These are phyloP conservation scores for Phialocephala subalpina DNA, from an alignment of 2,329 filamentous ascomycete genomes.

Conservation along the genomic window DNA sequence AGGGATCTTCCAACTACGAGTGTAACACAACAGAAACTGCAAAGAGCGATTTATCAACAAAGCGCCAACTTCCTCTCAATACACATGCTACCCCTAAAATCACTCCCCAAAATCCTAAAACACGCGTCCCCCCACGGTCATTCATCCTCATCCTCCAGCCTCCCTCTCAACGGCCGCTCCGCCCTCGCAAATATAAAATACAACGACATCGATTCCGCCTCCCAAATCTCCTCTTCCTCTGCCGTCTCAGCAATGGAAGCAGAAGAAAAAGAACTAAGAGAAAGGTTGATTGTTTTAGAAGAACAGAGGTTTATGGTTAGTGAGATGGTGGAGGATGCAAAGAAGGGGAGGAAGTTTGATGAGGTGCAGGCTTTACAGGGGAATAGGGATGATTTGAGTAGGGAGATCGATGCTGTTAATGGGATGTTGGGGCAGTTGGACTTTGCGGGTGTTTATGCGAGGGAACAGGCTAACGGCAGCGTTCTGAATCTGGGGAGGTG, in stretches of 20 bases:
- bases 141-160: conserved; percentile 52
- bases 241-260: conserved; percentile 70
- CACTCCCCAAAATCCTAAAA: conserved; percentile 65
- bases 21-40: conserved; percentile 67
- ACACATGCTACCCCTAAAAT: conserved; percentile 77
- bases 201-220: conserved; percentile 58
- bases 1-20: conserved; percentile 72
- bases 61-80: conserved; percentile 74
- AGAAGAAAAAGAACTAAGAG: conserved; percentile 73
- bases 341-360: conserved; percentile 72
- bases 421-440: conserved; percentile 65
- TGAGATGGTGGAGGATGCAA: conserved; percentile 75
- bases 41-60: conserved; percentile 74
- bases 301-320: conserved; percentile 77
- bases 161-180: conserved; percentile 34
- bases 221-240: conserved; percentile 61
- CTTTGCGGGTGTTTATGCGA: conserved; percentile 43
- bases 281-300: conserved; percentile 73
- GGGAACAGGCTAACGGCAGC: conserved; percentile 26
- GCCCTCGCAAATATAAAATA: conserved; percentile 68
- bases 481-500: conserved; percentile 22
- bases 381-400: conserved; percentile 71
- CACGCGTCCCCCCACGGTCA: conserved; percentile 63
- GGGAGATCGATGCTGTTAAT: conserved; percentile 70
- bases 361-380: conserved; percentile 70